Base-by-base conservation (phyloP, 345 rosid species). In the Luvunga scandens region DNA sequence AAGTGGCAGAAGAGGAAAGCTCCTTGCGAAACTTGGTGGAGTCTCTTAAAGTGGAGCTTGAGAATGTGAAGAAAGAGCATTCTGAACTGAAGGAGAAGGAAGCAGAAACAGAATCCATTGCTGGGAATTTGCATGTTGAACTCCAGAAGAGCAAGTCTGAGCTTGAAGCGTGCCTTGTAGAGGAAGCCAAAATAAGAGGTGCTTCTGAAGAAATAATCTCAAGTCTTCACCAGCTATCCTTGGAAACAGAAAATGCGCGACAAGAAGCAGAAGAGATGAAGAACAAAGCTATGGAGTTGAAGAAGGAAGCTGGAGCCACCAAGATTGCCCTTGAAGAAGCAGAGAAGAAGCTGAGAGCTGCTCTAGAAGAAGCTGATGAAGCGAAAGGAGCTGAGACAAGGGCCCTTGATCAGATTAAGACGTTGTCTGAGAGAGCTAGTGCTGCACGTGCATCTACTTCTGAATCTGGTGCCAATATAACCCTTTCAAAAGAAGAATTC, bases 311-410 rank as follows among this genome's bases (percentile, higher is more conserved):
- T 22, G 94, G 90, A 86, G 82, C 83, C 25, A 85, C 91, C 18
- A 87, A 87, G 77, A 76, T 83, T 30, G 86, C 85, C 0, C 90
- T 91, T 38, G 93, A 90, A 78, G 98, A 92, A 78, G 90, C 91
- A 68, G 97, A 93, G 81, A 86, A 88, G 68, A 87, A 84, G 75
- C 85, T 95, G 83, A 88, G 77, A 79, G 84, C 86, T 60, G 98
- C 95, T 77, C 38, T 93, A 36, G 97, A 92, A 81, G 98, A 95
- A 86, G 97, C 86, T 1, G 98, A 95, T 81, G 98, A 87, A 83
- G 98, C 97, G 14, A 91, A 93, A 84, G 82, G 74, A 77, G 93
- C 94, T 0, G 98, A 95, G 87, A 42, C 78, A 25, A 84, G 79
- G 73, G 97, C 97, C 0, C 92, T 93, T 75, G 92, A 90, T 87